Evolutionary conservation across 2,329 filamentous ascomycete genomes (phyloP).

Genomic region (Fusarium pseudoanthophilum): DNA sequence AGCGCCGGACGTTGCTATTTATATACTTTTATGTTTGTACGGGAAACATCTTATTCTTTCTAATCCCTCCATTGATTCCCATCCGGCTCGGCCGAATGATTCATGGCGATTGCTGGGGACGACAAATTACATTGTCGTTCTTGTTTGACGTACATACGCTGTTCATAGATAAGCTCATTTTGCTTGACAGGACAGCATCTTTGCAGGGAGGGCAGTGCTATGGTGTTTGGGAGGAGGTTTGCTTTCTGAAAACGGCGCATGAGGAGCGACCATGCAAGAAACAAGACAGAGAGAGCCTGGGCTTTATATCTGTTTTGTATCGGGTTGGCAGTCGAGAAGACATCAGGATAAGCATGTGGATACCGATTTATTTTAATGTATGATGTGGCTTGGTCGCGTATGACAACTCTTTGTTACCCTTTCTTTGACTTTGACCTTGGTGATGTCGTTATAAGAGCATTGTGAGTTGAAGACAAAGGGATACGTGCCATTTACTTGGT

Average conservation of each 20-base stretch:
- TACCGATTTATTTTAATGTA: constrained; percentile 44
- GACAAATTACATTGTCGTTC: constrained; percentile 20
- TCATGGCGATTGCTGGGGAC: constrained; percentile 33
- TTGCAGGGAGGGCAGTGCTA: constrained; percentile 13
- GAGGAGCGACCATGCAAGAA: constrained; percentile 8
- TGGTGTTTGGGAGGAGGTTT: constrained; percentile 28
- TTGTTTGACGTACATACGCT: constrained; percentile 33
- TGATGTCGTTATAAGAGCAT: background rate
- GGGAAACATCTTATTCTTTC: constrained; percentile 24
- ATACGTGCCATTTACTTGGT: background rate
- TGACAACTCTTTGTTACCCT: constrained; percentile 17
- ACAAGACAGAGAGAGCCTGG: background rate
- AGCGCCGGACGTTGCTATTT: constrained; percentile 48
- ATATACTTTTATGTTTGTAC: constrained; percentile 41
- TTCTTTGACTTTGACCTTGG: background rate
- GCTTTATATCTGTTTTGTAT: constrained; percentile 15
- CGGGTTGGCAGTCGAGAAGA: constrained; percentile 4
- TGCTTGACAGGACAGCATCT: constrained; percentile 17
- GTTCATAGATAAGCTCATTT: constrained; percentile 15
- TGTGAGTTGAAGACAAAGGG: background rate
- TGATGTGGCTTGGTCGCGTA: constrained; percentile 37
- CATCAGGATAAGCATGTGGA: constrained; percentile 36
- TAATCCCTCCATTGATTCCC: constrained; percentile 20
- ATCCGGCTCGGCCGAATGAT: constrained; percentile 39
- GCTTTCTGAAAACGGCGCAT: constrained; percentile 28